phyloP scores from a whole-genome alignment of 257 asterid species.

The Marsdenia floribunda region DNA sequence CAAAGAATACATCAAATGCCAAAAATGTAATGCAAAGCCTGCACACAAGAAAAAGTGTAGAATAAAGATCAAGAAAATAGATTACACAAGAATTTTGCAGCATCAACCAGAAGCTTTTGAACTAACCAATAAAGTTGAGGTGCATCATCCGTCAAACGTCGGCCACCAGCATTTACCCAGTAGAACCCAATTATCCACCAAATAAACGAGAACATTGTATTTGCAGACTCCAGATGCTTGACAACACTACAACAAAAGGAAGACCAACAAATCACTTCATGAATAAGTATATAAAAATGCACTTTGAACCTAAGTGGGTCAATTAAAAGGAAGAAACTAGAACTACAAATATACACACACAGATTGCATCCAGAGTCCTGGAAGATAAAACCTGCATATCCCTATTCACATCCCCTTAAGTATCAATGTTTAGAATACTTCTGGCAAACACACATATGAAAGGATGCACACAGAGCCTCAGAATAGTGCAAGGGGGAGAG shows the following conservation, averaged over 20 bases:
- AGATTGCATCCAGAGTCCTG: not conserved
- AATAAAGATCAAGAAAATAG: not conserved
- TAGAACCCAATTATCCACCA: constrained; percentile 99
- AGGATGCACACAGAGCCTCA: not conserved
- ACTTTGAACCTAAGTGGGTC: not conserved
- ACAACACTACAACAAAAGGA: constrained; percentile 46
- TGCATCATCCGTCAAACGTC: constrained; percentile 48
- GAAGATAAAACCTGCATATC: not conserved
- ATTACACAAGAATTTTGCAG: constrained; percentile 11
- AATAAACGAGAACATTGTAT: constrained; percentile 93
- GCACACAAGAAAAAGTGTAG: constrained; percentile 27
- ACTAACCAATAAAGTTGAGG: constrained; percentile 95
- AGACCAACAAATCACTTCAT: constrained; percentile 10
- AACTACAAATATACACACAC: not conserved
- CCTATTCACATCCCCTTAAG: not conserved
- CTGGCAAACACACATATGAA: not conserved
- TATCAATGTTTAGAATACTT: not conserved
- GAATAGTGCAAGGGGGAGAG: not conserved
- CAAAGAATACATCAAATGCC: constrained; percentile 97
- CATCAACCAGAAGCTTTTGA: constrained; percentile 8
- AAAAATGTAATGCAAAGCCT: constrained; percentile 95
- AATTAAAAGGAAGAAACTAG: not conserved
- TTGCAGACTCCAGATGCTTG: constrained; percentile 86
- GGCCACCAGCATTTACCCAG: constrained; percentile 91
- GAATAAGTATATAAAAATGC: not conserved